phyloP scores from a whole-genome alignment of 2,329 filamentous ascomycete species.

The Dothideomycetidae sp. region DNA sequence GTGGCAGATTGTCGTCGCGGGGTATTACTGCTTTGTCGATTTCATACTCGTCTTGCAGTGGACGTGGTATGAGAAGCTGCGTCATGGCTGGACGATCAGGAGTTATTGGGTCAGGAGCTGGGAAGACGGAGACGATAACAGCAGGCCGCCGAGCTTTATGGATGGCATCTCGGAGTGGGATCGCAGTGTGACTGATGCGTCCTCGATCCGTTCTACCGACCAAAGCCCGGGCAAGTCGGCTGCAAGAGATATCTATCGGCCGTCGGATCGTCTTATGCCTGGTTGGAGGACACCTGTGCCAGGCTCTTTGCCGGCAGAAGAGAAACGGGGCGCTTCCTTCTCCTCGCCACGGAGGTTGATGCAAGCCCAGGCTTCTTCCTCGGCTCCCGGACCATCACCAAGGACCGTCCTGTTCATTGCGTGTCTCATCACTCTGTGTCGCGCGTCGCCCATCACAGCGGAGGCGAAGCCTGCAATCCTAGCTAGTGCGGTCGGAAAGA shows the following conservation, averaged over 20 bases:
- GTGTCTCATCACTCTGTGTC: constrained; percentile 30
- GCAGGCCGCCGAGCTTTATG: constrained; percentile 19
- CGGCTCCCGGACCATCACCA: constrained; percentile 32
- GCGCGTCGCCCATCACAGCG: constrained; percentile 22
- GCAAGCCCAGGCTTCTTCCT: constrained; percentile 21
- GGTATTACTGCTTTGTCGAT: constrained; percentile 54
- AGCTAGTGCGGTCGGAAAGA: constrained; percentile 14
- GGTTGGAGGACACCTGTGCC: constrained; percentile 11
- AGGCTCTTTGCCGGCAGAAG: no score
- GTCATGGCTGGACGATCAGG: constrained; percentile 34
- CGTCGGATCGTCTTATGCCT: constrained; percentile 1
- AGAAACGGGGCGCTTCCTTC: constrained; percentile 15
- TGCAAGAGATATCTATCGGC: constrained; percentile 10
- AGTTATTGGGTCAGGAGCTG: constrained; percentile 19
- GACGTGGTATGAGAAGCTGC: constrained; percentile 49
- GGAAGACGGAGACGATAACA: constrained; percentile 11
- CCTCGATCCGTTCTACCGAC: constrained; percentile 4
- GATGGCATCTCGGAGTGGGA: constrained; percentile 18
- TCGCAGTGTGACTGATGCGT: constrained; percentile 8
- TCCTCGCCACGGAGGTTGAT: constrained; percentile 13
- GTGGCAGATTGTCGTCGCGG: constrained; percentile 52
- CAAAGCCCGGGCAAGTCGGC: constrained; percentile 6
- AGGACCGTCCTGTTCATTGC: constrained; percentile 33
- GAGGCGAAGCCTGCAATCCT: constrained; percentile 1
- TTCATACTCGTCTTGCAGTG: constrained; percentile 48